A percentile compares a stretch with the other conserved stretches of the same genome.
Conservation (phyloP, 1,284 basidiomycete species). For the Microbotryum violaceum region DNA sequence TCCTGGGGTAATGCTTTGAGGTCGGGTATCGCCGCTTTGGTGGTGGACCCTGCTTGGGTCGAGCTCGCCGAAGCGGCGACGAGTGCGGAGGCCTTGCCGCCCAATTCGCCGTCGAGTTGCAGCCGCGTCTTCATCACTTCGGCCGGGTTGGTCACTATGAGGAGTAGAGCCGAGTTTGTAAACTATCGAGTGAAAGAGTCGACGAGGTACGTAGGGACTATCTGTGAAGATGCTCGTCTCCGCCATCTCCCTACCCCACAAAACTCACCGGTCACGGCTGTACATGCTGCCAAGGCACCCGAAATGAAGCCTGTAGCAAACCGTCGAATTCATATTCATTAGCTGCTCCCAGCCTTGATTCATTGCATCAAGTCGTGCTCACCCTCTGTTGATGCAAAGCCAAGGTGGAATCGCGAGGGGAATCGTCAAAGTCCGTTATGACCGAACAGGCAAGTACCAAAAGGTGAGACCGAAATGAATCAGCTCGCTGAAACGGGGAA, state of each 20-base stretch:
- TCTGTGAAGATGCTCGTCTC: too few species aligned
- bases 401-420: neutral
- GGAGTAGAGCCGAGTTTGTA: too few species aligned
- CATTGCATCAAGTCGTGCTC: neutral
- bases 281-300: constrained; percentile 78
- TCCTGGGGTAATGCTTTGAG: neutral
- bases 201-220: too few species aligned
- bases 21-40: neutral
- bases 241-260: neutral
- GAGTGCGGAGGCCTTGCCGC: constrained; percentile 15
- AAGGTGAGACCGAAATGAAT: too few species aligned
- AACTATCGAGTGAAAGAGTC: too few species aligned
- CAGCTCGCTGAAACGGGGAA: too few species aligned
- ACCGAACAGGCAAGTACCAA: too few species aligned
- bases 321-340: too few species aligned
- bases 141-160: constrained; percentile 31
- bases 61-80: constrained; percentile 47
- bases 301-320: constrained; percentile 57
- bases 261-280: constrained; percentile 54
- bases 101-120: constrained; percentile 85
- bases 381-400: constrained; percentile 3
- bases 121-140: constrained; percentile 82
- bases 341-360: neutral
- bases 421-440: too few species aligned
- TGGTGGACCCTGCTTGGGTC: neutral